Base-by-base conservation (phyloP, 2,329 filamentous ascomycete species). In the Aspergillus pseudoterreus region DNA sequence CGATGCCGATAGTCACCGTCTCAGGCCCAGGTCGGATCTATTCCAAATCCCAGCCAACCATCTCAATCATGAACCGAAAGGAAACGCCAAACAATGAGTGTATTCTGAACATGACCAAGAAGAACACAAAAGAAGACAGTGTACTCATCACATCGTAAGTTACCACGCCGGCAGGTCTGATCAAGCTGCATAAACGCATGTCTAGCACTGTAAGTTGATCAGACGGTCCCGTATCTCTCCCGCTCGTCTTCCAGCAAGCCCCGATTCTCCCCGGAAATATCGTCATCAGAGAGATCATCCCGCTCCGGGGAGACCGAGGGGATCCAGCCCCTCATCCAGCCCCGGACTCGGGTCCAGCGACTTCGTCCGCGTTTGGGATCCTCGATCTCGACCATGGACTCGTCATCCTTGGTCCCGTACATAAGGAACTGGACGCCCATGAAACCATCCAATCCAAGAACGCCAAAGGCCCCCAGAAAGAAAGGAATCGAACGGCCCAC, bases 301-400 rank as follows among this genome's bases (percentile, higher is more conserved):
- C 63, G 64, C 24, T 64, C 61, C 30, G 72, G 70, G 17, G 71
- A 70, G 22, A 77, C 70, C 15, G 74, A 74, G 49, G 83, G 83
- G 33, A 84, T 78, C 83, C 83, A 86, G 2, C 83, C 83, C 53
- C 82, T 75, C 82, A 86, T 84, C 82, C 82, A 86, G 9, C 83
- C 83, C 51, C 74, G 81, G 5, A 85, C 82, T 24, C 75, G 71
- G 38, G 75, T 72, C 83, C 82, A 86, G 47, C 75, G 73, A 51
- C 66, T 69, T 19, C 70, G 67, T 3, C 75, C 65, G 54, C 69
- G 59, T 42, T 68, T 66, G 12, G 71, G 65, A n/a, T 77, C 74
- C 22, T 77, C 70, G 6, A 79, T 70, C 19, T 77, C 71, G 30
- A 79, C 71, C 47, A 78, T 73, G 47, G 75, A 70, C 52, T 66